phyloP scores from a whole-genome alignment of 305 asterid species.

The Fraxinus velutina region DNA sequence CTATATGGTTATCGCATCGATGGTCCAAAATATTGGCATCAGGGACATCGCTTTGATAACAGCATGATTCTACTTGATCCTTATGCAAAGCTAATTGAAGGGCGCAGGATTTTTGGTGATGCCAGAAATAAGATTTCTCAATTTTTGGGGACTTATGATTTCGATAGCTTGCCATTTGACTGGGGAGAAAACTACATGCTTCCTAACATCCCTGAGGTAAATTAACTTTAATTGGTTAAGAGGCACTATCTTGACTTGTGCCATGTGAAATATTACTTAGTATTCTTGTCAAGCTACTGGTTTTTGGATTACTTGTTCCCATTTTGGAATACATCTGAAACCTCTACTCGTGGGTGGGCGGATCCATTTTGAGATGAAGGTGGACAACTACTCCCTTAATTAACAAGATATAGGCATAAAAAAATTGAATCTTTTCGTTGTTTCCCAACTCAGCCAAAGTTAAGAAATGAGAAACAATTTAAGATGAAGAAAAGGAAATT shows the following conservation, averaged over 20 bases:
- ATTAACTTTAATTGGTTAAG: slow-evolving; percentile 27
- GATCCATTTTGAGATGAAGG: slow-evolving; percentile 10
- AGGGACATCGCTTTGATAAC: slow-evolving; percentile 86
- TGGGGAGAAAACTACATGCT: slow-evolving; percentile 85
- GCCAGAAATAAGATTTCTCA: slow-evolving; percentile 51
- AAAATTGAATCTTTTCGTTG: background rate
- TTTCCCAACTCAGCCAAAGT: background rate
- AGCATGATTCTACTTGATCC: slow-evolving; percentile 73
- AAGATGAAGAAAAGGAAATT: background rate
- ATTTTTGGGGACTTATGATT: slow-evolving; percentile 74
- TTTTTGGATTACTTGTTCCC: slow-evolving; percentile 2
- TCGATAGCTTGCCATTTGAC: slow-evolving; percentile 70
- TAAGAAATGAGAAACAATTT: background rate
- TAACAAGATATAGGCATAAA: background rate
- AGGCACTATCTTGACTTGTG: slow-evolving; percentile 7
- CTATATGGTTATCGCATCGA: slow-evolving; percentile 74
- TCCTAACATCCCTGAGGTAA: slow-evolving; percentile 89
- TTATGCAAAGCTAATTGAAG: slow-evolving; percentile 87
- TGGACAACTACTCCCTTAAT: slow-evolving; percentile 1
- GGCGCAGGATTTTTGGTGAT: slow-evolving; percentile 83
- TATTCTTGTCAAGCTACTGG: slow-evolving; percentile 17
- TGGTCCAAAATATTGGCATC: slow-evolving; percentile 79
- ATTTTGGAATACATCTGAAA: background rate
- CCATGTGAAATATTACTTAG: slow-evolving; percentile 14
- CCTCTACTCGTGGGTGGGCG: background rate